Conservation (phyloP, 1,284 basidiomycete genomes). For the Naganishia sp. region DNA sequence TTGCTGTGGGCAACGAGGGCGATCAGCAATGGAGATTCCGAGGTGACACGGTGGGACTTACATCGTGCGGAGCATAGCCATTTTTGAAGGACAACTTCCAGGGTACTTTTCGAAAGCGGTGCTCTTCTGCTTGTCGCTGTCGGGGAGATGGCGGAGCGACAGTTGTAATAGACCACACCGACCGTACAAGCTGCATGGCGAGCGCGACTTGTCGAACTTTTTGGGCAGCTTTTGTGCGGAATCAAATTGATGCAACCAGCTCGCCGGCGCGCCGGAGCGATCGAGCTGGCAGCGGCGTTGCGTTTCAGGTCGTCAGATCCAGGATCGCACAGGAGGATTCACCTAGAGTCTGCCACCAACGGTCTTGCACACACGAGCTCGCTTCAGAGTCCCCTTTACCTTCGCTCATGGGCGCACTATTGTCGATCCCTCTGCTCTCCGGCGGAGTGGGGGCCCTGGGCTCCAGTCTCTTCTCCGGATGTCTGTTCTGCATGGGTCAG, state of each 20-base stretch:
- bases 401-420: conserved; percentile 67
- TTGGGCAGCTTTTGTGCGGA: conserved; percentile 6
- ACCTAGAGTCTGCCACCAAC: too few species aligned
- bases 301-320: not conserved
- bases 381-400: not conserved
- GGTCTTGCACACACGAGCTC: too few species aligned
- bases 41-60: not conserved
- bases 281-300: not conserved
- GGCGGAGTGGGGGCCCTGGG: conserved; percentile 74
- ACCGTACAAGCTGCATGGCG: too few species aligned
- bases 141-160: not conserved
- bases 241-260: conserved; percentile 1
- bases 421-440: conserved; percentile 78
- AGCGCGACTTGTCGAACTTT: conserved; percentile 3
- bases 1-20: conserved; percentile 61
- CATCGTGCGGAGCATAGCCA: conserved; percentile 33
- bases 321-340: too few species aligned
- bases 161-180: too few species aligned
- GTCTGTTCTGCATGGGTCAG: conserved; percentile 58
- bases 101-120: too few species aligned
- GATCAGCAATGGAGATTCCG: not conserved
- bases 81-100: not conserved
- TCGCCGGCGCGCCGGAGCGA: conserved; percentile 8
- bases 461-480: conserved; percentile 75
- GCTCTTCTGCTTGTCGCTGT: not conserved